phyloP scores from a whole-genome alignment of 352 stramenopile species.

The Plasmopara muralis region DNA sequence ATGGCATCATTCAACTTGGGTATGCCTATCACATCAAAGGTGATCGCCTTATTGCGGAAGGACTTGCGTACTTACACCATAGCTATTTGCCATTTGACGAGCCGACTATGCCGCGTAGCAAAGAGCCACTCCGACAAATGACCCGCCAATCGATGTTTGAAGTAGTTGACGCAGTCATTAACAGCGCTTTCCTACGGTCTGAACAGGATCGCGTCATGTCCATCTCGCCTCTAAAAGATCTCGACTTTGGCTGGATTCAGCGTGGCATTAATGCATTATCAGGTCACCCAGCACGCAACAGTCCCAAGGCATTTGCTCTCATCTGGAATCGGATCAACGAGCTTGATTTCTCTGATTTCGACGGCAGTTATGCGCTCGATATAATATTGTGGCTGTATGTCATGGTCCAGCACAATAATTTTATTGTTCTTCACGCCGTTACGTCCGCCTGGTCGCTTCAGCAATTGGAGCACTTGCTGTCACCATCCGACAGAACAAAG shows the following conservation, averaged over 20 bases:
- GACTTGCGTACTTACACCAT: slow-evolving; percentile 31
- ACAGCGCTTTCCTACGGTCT: slow-evolving; percentile 20
- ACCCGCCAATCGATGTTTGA: slow-evolving; percentile 21
- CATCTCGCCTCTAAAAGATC: slow-evolving; percentile 17
- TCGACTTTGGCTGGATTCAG: slow-evolving; percentile 30
- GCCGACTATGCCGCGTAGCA: slow-evolving; percentile 4
- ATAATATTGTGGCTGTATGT: slow-evolving; percentile 32
- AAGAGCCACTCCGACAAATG: slow-evolving; percentile 14
- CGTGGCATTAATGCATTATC: slow-evolving; percentile 27
- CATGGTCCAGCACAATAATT: slow-evolving; percentile 36
- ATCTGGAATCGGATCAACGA: slow-evolving; percentile 22
- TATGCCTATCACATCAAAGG: slow-evolving; percentile 35
- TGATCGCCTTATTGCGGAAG: slow-evolving; percentile 29
- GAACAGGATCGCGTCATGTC: slow-evolving; percentile 22
- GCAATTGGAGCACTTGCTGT: slow-evolving; percentile 33
- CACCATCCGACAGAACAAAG: slow-evolving; percentile 12
- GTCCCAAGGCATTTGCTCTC: slow-evolving; percentile 18
- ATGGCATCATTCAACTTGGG: slow-evolving; percentile 38
- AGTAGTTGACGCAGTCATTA: slow-evolving; percentile 14
- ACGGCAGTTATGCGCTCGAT: slow-evolving; percentile 25
- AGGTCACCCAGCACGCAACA: slow-evolving; percentile 18
- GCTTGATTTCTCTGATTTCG: slow-evolving; percentile 24
- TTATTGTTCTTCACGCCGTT: slow-evolving; percentile 29
- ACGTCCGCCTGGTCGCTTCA: slow-evolving; percentile 35
- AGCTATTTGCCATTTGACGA: slow-evolving; percentile 33